Percentiles rank a stretch among this genome's conserved stretches.
Conservation (phyloP, 139 green algal genomes). For the Closterium sp. region DNA sequence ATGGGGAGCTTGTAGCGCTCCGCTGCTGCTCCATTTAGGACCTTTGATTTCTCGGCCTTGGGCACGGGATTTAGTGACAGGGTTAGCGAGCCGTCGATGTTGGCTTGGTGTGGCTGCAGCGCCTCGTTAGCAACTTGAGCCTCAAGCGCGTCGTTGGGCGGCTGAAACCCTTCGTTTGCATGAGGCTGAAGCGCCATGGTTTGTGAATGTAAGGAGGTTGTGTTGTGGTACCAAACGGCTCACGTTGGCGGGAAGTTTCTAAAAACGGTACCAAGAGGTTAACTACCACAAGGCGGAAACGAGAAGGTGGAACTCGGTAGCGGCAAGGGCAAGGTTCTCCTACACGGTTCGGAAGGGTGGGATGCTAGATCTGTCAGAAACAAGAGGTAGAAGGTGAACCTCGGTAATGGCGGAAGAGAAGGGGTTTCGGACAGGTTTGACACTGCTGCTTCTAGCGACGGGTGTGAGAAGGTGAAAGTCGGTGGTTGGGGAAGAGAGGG, state of each 20-base stretch:
- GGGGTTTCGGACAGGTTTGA: background rate
- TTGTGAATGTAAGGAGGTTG: background rate
- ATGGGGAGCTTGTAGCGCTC: background rate
- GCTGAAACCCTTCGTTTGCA: background rate
- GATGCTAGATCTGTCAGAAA: background rate
- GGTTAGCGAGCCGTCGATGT: background rate
- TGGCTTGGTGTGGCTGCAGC: background rate
- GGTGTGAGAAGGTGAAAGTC: background rate
- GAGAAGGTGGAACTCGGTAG: background rate
- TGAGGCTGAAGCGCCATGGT: background rate
- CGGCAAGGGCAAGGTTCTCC: background rate
- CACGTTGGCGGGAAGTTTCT: background rate
- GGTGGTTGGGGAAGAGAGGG: background rate
- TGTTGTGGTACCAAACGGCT: background rate
- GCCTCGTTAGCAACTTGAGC: background rate
- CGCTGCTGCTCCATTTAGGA: background rate
- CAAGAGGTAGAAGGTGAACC: background rate
- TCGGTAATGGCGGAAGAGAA: background rate
- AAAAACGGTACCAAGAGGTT: background rate
- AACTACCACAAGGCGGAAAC: background rate
- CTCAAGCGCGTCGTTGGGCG: background rate
- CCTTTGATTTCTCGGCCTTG: background rate
- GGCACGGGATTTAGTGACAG: background rate
- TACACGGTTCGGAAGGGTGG: background rate
- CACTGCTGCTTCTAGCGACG: background rate